These are phyloP conservation scores for Spergularia azorica DNA, from an alignment of 179 eudicot species.

Conservation along the genomic window DNA sequence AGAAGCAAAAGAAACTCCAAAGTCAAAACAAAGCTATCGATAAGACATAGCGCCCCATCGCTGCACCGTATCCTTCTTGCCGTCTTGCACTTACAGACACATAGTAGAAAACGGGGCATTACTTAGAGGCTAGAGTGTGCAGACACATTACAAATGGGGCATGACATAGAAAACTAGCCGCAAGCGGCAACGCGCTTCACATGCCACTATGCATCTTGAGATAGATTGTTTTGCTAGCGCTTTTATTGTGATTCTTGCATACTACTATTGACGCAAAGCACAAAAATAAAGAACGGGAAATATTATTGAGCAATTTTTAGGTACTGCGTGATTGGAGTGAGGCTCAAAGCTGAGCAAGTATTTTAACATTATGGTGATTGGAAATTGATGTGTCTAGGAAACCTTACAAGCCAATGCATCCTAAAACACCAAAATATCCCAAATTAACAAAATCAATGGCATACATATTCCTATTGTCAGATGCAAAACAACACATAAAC, in stretches of 20 bases:
- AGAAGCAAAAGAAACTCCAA: neutral
- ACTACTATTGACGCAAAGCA: neutral
- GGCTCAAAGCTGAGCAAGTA: neutral
- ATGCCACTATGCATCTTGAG: conserved; percentile 5
- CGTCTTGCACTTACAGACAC: neutral
- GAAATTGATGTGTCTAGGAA: too few relatives aligned
- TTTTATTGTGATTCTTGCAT: neutral
- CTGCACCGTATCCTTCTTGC: conserved; percentile 4
- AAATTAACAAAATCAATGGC: too few relatives aligned
- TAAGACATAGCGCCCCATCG: neutral
- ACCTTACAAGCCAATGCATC: too few relatives aligned
- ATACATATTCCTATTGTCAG: neutral
- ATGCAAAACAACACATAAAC: neutral
- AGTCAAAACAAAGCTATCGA: neutral
- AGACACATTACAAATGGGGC: neutral
- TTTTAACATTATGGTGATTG: too few relatives aligned
- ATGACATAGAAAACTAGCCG: neutral
- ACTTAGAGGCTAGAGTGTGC: neutral
- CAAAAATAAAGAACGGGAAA: neutral
- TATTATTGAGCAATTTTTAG: neutral
- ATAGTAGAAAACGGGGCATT: neutral
- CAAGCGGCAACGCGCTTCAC: neutral
- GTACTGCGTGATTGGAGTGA: neutral
- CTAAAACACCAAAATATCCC: too few relatives aligned
- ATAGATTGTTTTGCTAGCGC: conserved; percentile 5